Evolutionary conservation across 2,329 filamentous ascomycete genomes (phyloP).

Genomic region (Geosmithia putterillii): DNA sequence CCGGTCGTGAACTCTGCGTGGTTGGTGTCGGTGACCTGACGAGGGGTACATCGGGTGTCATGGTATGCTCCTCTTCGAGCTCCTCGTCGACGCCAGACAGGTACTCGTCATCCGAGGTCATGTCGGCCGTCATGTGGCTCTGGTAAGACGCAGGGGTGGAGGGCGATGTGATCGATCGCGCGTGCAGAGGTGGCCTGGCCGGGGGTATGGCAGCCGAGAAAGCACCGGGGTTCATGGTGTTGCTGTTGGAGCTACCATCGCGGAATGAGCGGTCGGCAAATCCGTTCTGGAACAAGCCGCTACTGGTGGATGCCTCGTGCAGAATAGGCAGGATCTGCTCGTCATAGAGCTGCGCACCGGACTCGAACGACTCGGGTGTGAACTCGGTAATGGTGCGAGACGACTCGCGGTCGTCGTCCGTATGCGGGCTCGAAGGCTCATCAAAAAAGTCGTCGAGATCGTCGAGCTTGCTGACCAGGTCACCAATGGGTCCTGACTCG

Average conservation of each 20-base stretch:
- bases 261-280: constrained; percentile 63
- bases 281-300: constrained; percentile 75
- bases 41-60: constrained; percentile 17
- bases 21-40: constrained; percentile 42
- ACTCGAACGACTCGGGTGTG: constrained; percentile 53
- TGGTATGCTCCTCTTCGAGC: constrained; percentile 39
- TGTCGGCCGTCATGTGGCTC: constrained; percentile 42
- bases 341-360: constrained; percentile 76
- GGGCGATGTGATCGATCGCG: constrained; percentile 76
- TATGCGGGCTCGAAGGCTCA: constrained; percentile 48
- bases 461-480: constrained; percentile 70
- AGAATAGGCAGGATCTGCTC: constrained; percentile 86
- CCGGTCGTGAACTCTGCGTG: constrained; percentile 41
- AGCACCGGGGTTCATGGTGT: constrained; percentile 51
- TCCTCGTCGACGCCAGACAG: constrained; percentile 69
- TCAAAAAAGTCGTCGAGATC: constrained; percentile 77
- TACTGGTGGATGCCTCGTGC: constrained; percentile 64
- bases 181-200: constrained; percentile 57
- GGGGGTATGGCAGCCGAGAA: constrained; percentile 31
- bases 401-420: constrained; percentile 45
- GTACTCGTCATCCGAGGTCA: constrained; percentile 54
- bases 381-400: constrained; percentile 54
- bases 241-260: constrained; percentile 42
- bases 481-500: constrained; percentile 52
- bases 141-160: constrained; percentile 44